Conservation (phyloP, 768 basidiomycete species). For the Lyophyllum shimeji region DNA sequence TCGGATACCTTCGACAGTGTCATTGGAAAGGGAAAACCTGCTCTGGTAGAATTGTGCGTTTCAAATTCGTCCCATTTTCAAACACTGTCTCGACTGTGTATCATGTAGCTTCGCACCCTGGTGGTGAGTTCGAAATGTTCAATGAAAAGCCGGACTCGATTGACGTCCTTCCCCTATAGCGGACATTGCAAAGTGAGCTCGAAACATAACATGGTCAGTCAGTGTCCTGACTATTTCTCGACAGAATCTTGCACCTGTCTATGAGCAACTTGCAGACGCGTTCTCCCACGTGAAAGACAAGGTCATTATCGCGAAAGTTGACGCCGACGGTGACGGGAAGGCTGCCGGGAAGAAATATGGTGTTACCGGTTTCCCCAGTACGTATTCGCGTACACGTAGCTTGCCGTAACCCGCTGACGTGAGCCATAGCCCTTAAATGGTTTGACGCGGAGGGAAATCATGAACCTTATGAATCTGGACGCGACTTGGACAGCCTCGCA, state of each 20-base stretch:
- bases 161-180: slow-evolving; percentile 32
- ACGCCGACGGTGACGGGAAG: slow-evolving; percentile 87
- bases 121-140: slow-evolving; percentile 51
- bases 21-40: slow-evolving; percentile 79
- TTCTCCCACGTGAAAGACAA: slow-evolving; percentile 77
- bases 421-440: slow-evolving; percentile 82
- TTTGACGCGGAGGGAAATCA: slow-evolving; percentile 70
- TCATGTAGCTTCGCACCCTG: slow-evolving; percentile 75
- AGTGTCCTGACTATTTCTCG: slow-evolving; percentile 2
- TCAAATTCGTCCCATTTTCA: background rate
- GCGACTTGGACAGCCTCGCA: slow-evolving; percentile 77
- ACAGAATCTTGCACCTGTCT: slow-evolving; percentile 84
- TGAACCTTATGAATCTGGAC: slow-evolving; percentile 71
- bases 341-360: slow-evolving; percentile 75
- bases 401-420: slow-evolving; percentile 1
- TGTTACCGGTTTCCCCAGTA: slow-evolving; percentile 86
- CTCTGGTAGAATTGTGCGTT: slow-evolving; percentile 89
- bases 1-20: slow-evolving; percentile 73
- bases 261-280: slow-evolving; percentile 89
- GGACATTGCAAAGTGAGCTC: slow-evolving; percentile 81
- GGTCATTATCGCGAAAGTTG: slow-evolving; percentile 88
- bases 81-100: slow-evolving; percentile 6
- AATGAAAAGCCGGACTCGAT: background rate
- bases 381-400: slow-evolving; percentile 29
- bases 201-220: background rate